Evolutionary conservation across 2,329 filamentous ascomycete species (phyloP), one percentile per base, ranked within the genome.

Genomic region (Neoscytalidium dimidiatum): DNA sequence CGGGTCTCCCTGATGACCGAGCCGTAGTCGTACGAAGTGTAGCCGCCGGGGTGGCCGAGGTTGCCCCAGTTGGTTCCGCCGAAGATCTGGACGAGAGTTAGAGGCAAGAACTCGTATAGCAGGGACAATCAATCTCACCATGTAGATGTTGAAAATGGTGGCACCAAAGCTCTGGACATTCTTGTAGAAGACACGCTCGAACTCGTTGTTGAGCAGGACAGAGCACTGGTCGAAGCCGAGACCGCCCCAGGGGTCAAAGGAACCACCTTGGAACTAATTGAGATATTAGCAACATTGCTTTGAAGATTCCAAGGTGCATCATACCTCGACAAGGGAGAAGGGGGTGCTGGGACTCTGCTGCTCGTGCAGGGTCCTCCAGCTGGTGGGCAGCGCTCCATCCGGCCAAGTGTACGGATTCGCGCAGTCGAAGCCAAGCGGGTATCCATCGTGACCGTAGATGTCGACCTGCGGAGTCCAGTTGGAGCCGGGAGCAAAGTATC

Each of bases 31-130:
- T 88, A 88, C 3, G 81, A 84, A 0, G 81, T 83, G 69, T 83
- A 82, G 7, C 73, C 80, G 44, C 87, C 88, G 9, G 88, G 83
- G 68, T 92, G 86, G 0, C 91, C 90, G 4, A 92, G 76, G 67
- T 77, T 94, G 0, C 91, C 91, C 92, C 91, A 94, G 73, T 94
- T 95, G 0, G 91, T 94, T 5, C 91, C 92, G 14, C 92, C 92
- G 68, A 84, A 91, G 0, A 85, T 88, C 85, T 86, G 17, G 1
- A 35, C 46, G 67, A 41, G 23, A 46, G 46, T 53, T n/a, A 67
- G 35, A 0, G 60, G 28, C 8, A 2, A 4, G 8, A 17, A n/a
- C n/a, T 14, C 6, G 4, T 2, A 9, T 38, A 4, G 23, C 19
- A 49, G 7, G 7, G 19, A 28, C 0, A 13, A 9, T 13, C 19